Evolutionary conservation across 1,139 yeast species (phyloP).

Genomic region (Suhomyces choctaworum): DNA sequence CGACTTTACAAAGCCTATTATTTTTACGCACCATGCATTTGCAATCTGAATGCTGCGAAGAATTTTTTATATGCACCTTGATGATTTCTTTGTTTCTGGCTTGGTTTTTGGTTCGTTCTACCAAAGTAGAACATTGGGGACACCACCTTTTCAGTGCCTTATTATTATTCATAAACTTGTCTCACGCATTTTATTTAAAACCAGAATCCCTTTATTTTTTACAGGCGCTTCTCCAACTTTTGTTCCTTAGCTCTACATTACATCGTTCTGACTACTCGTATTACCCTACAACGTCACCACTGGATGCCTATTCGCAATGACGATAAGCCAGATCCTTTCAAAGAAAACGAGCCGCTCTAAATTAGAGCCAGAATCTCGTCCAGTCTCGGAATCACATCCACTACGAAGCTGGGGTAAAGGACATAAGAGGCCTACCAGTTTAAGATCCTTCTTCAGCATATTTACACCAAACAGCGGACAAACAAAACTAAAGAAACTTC

Average conservation of each 20-base stretch:
- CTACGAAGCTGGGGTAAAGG: not conserved
- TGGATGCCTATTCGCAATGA: slow-evolving; percentile 1
- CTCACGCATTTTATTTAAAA: slow-evolving; percentile 3
- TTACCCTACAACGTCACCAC: too few relatives aligned
- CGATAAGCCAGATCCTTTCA: slow-evolving; percentile 7
- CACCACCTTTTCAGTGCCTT: too few relatives aligned
- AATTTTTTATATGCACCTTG: too few relatives aligned
- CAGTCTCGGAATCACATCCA: not conserved
- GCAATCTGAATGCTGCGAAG: too few relatives aligned
- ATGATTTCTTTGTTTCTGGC: too few relatives aligned
- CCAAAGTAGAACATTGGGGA: too few relatives aligned
- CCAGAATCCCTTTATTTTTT: not conserved
- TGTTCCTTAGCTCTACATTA: not conserved
- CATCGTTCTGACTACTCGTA: not conserved
- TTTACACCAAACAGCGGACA: too few relatives aligned
- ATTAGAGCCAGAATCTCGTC: not conserved
- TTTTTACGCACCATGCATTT: too few relatives aligned
- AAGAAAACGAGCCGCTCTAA: slow-evolving; percentile 5
- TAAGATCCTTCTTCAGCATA: slow-evolving; percentile 4
- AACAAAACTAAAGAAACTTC: too few relatives aligned
- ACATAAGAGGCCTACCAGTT: slow-evolving; percentile 4
- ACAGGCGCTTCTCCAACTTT: not conserved
- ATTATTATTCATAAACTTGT: too few relatives aligned
- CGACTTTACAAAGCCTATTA: too few relatives aligned
- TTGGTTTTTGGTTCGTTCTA: too few relatives aligned